phyloP scores from a whole-genome alignment of 345 rosid genomes.

The Raphanus sativus region DNA sequence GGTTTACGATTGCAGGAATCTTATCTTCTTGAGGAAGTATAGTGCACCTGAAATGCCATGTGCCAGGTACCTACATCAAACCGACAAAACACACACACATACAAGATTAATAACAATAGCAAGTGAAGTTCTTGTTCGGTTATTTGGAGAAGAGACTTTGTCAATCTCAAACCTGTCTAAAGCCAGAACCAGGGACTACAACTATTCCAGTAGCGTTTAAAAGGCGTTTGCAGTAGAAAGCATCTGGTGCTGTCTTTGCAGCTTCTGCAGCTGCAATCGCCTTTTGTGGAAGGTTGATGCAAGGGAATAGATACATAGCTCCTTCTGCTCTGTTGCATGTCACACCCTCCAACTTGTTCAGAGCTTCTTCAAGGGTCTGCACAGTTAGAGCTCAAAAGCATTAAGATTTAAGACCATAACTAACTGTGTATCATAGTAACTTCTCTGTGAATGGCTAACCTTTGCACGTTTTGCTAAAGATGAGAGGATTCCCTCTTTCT shows the following conservation, averaged over 20 bases:
- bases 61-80: constrained; percentile 1
- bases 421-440: neutral
- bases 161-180: constrained; percentile 61
- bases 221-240: constrained; percentile 79
- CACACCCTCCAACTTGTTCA: constrained; percentile 65
- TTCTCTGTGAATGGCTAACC: constrained; percentile 46
- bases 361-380: constrained; percentile 83
- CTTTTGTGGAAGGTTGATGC: constrained; percentile 62
- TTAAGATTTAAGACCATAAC: neutral
- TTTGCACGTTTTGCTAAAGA: constrained; percentile 89
- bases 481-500: constrained; percentile 83
- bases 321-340: constrained; percentile 98
- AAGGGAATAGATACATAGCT: constrained; percentile 96
- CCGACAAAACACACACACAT: neutral
- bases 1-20: constrained; percentile 76
- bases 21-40: constrained; percentile 95
- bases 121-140: neutral
- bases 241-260: constrained; percentile 72
- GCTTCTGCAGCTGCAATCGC: constrained; percentile 89
- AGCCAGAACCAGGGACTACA: constrained; percentile 97
- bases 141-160: neutral
- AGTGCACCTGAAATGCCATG: constrained; percentile 74
- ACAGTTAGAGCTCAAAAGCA: neutral
- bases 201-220: constrained; percentile 93
- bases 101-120: neutral